These are phyloP conservation scores for Trichomonas gallinae DNA, from an alignment of 208 protist species.

Conservation along the genomic window DNA sequence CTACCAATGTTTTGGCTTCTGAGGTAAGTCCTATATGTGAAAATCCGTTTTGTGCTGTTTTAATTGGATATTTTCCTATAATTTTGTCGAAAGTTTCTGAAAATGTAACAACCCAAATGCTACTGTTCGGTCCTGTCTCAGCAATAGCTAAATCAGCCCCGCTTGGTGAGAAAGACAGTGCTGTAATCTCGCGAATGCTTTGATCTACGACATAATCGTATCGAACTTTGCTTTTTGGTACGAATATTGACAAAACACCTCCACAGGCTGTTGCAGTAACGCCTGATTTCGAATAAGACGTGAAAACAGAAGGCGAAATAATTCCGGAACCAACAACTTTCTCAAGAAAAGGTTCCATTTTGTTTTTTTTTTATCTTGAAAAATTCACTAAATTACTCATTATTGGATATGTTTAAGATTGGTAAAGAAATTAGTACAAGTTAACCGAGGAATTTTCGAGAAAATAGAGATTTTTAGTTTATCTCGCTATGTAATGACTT, in stretches of 20 bases:
- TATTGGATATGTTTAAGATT: no score
- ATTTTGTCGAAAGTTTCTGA: not conserved
- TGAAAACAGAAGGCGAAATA: not conserved
- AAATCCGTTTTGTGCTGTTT: constrained; percentile 8
- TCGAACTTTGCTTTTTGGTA: not conserved
- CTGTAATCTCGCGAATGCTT: not conserved
- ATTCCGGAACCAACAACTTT: not conserved
- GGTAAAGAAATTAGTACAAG: no score
- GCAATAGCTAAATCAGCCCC: not conserved
- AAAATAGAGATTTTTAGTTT: no score
- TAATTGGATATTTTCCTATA: not conserved
- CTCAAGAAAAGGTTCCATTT: not conserved
- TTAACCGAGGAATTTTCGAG: no score
- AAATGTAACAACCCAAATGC: not conserved
- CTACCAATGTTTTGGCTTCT: not conserved
- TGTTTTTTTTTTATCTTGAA: no score
- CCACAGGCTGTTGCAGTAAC: not conserved
- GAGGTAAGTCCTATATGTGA: not conserved
- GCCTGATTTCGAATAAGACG: not conserved
- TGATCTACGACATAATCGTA: not conserved
- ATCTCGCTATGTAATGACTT: no score
- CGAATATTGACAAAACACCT: not conserved
- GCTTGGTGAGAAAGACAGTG: not conserved
- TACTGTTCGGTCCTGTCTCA: not conserved
- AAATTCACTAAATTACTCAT: no score